A percentile compares a stretch with the other conserved stretches of the same genome.
Conservation (phyloP, 108 stramenopile genomes). For the Nitzschia putrida region DNA sequence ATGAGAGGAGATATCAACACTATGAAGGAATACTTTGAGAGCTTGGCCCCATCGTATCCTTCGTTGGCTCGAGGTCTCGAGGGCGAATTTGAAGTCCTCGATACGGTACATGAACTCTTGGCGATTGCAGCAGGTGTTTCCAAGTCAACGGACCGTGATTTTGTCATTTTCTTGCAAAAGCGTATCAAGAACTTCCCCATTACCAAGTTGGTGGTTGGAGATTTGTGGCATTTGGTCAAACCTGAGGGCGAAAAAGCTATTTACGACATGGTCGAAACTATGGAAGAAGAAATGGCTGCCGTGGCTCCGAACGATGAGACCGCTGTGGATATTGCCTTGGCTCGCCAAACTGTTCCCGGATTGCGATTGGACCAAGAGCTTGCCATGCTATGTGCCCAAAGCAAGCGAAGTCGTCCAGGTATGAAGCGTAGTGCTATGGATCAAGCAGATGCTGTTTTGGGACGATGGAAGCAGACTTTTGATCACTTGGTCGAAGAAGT, state of each 20-base stretch:
- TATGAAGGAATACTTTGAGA: conserved; percentile 79
- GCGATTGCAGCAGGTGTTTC: conserved; percentile 68
- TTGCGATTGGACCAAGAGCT: conserved; percentile 78
- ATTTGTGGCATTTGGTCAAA: conserved; percentile 78
- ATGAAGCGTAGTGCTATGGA: conserved; percentile 57
- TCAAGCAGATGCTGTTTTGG: conserved; percentile 31
- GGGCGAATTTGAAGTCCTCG: conserved; percentile 74
- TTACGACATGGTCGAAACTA: conserved; percentile 71
- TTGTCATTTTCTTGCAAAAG: conserved; percentile 78
- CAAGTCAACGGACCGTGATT: conserved; percentile 69
- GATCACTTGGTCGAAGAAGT: conserved; percentile 10
- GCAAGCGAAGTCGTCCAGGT: conserved; percentile 58
- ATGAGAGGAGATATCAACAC: conserved; percentile 74
- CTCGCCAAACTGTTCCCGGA: conserved; percentile 74
- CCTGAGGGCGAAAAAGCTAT: conserved; percentile 69
- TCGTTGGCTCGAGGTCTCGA: conserved; percentile 71
- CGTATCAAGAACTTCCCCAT: conserved; percentile 68
- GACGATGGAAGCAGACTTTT: conserved; percentile 20
- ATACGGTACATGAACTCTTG: conserved; percentile 71
- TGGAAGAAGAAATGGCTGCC: conserved; percentile 51
- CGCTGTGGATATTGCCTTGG: conserved; percentile 58
- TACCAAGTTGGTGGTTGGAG: conserved; percentile 79
- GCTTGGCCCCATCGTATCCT: conserved; percentile 61
- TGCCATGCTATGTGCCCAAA: conserved; percentile 61
- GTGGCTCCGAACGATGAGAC: conserved; percentile 74